These are phyloP conservation scores for Calonectria honghensis DNA, from an alignment of 2,329 filamentous ascomycete species.

Conservation along the genomic window DNA sequence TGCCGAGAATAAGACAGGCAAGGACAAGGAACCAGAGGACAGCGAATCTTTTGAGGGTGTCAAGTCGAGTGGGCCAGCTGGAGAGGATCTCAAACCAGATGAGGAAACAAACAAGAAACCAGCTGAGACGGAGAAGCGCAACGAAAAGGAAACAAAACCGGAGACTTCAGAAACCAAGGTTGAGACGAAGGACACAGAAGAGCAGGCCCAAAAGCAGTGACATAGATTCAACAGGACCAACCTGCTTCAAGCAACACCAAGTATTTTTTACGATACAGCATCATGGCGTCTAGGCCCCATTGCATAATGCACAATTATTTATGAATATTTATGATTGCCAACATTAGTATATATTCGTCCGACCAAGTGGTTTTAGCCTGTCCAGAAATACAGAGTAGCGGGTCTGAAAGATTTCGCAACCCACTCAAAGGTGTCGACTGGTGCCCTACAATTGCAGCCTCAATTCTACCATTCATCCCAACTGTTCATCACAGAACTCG, in stretches of 20 bases:
- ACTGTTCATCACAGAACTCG: not conserved
- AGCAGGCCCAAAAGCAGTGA: not conserved
- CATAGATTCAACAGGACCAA: not conserved
- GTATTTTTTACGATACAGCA: slow-evolving; percentile 3
- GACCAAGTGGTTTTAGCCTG: not conserved
- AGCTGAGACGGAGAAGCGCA: slow-evolving; percentile 10
- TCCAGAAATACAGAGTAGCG: not conserved
- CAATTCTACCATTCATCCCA: not conserved
- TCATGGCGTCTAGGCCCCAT: not conserved
- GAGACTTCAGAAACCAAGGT: not conserved
- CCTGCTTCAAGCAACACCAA: slow-evolving; percentile 15
- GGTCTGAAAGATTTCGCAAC: not conserved
- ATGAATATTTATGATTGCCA: not conserved
- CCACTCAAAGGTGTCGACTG: not conserved
- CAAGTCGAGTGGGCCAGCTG: slow-evolving; percentile 60
- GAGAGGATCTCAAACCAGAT: slow-evolving; percentile 57
- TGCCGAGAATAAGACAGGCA: slow-evolving; percentile 38
- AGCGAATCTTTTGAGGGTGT: slow-evolving; percentile 57
- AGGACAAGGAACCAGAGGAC: slow-evolving; percentile 43
- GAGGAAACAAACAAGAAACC: slow-evolving; percentile 39
- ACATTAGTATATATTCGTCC: not conserved
- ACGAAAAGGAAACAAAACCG: slow-evolving; percentile 10
- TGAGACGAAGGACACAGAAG: not conserved
- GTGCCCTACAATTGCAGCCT: not conserved
- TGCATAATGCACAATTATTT: slow-evolving; percentile 2